Percentiles rank a stretch among this genome's conserved stretches.
phyloP scores from a whole-genome alignment of 73 alveolate species.

The Tetrahymena malaccensis region DNA sequence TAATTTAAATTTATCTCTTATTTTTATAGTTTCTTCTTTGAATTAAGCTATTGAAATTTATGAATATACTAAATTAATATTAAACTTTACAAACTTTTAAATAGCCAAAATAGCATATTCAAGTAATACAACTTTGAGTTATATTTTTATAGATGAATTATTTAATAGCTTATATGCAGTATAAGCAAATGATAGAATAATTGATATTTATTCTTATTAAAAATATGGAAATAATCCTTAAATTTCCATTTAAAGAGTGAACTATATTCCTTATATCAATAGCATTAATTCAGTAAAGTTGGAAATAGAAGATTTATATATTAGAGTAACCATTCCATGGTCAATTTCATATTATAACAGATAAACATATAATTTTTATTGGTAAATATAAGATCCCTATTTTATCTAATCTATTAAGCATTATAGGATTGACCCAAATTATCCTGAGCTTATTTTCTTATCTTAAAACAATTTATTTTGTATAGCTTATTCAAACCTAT shows the following conservation, averaged over 20 bases:
- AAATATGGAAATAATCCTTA: background rate
- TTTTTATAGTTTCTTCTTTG: background rate
- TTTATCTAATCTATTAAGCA: background rate
- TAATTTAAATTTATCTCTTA: background rate
- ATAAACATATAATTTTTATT: background rate
- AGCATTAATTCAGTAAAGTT: background rate
- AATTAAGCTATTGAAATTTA: background rate
- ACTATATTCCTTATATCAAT: background rate
- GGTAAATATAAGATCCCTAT: background rate
- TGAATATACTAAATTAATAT: background rate
- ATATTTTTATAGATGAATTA: background rate
- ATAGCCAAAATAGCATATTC: background rate
- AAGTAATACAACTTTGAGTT: background rate
- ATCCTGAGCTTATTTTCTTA: background rate
- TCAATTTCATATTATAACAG: background rate
- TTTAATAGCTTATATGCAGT: background rate
- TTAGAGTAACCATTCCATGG: background rate
- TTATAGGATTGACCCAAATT: background rate
- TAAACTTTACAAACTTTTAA: background rate
- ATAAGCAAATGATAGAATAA: background rate
- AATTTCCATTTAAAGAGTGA: background rate
- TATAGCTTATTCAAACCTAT: background rate
- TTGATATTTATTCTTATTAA: background rate
- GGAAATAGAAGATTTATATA: background rate
- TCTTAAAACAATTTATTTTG: background rate